Percentiles rank a stretch among this genome's conserved stretches.
Conservation (phyloP, 371 early-diverging fungal genomes). For the Chytridiales sp. region DNA sequence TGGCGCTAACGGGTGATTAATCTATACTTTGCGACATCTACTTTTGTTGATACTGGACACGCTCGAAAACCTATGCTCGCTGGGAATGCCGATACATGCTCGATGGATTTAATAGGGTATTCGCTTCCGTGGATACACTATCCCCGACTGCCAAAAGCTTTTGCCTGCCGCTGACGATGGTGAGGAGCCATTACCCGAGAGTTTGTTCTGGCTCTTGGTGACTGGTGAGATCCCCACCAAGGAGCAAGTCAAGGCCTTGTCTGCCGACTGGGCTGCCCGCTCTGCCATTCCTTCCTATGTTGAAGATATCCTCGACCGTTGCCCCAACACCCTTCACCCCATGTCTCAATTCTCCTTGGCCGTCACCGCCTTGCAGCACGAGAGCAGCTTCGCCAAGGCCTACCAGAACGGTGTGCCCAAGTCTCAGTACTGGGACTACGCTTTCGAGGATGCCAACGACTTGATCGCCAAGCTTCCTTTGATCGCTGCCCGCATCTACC, state of each 20-base stretch:
- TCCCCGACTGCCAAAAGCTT: constrained; percentile 91
- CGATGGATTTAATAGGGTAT: constrained; percentile 66
- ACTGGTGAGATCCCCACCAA: constrained; percentile 95
- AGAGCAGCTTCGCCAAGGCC: constrained; percentile 93
- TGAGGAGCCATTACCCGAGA: constrained; percentile 94
- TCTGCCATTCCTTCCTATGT: constrained; percentile 88
- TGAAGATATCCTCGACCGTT: constrained; percentile 92
- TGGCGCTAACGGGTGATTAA: background rate
- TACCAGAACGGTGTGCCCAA: constrained; percentile 94
- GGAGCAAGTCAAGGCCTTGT: constrained; percentile 88
- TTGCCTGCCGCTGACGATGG: constrained; percentile 88
- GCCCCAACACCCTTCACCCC: constrained; percentile 97
- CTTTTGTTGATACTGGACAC: background rate
- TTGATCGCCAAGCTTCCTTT: constrained; percentile 96
- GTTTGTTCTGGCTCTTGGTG: constrained; percentile 95
- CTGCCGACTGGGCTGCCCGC: constrained; percentile 95
- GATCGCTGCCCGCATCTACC: constrained; percentile 96
- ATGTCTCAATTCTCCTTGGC: constrained; percentile 98
- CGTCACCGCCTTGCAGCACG: constrained; percentile 94
- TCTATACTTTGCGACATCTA: background rate
- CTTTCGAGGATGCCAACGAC: constrained; percentile 96
- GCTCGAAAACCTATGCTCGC: background rate
- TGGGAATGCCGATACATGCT: background rate
- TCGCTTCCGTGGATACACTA: constrained; percentile 95
- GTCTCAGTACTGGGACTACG: constrained; percentile 95